Percentiles rank a stretch among this genome's conserved stretches.
Evolutionary conservation across 108 stramenopile species (phyloP).

Genomic region (Ochromonas danica): DNA sequence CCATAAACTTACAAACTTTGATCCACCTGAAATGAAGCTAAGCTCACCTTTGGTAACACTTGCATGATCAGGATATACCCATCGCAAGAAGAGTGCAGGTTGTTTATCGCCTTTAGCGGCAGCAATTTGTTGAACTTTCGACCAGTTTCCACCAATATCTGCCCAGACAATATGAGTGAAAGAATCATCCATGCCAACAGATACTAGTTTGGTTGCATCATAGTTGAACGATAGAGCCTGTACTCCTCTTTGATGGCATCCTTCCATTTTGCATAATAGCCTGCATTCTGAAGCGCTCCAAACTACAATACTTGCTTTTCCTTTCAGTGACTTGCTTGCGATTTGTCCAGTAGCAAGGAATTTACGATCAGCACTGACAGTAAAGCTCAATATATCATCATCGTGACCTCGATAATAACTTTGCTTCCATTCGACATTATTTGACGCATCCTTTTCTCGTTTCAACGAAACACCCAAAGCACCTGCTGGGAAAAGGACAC

Average conservation of each 20-base stretch:
- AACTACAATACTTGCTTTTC: not conserved
- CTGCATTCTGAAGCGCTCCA: conserved; percentile 10
- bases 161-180: conserved; percentile 27
- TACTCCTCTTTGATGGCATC: conserved; percentile 32
- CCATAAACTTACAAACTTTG: not conserved
- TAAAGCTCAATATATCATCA: conserved; percentile 33
- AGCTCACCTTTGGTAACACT: not conserved
- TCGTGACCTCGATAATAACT: conserved; percentile 21
- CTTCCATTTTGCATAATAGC: conserved; percentile 5
- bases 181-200: conserved; percentile 27
- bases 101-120: not conserved
- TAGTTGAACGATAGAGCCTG: not conserved
- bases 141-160: conserved; percentile 28
- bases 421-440: not conserved
- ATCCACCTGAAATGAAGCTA: conserved; percentile 23
- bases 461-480: conserved; percentile 38
- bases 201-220: not conserved
- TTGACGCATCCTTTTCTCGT: not conserved
- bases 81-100: not conserved
- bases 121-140: not conserved
- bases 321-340: conserved; percentile 18
- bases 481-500: conserved; percentile 30
- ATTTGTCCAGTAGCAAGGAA: conserved; percentile 35
- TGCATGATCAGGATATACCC: not conserved
- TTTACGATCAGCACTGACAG: conserved; percentile 5